phyloP scores from a whole-genome alignment of 768 basidiomycete genomes.

The Pleurotus djamor region DNA sequence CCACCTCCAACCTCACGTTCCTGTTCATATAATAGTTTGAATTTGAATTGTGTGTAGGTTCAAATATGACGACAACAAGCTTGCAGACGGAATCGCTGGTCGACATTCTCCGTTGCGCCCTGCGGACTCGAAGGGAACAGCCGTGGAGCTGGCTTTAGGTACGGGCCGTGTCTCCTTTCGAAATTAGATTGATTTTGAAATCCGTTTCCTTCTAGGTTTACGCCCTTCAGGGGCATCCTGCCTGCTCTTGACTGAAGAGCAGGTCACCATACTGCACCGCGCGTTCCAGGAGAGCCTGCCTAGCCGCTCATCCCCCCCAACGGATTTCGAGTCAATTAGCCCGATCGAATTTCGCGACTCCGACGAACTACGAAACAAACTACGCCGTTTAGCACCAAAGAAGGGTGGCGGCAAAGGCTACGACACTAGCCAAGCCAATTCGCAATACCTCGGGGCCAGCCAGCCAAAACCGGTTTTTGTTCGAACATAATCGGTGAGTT shows the following conservation, averaged over 20 bases:
- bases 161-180: not conserved
- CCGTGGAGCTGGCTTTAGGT: not conserved
- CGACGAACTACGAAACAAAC: not conserved
- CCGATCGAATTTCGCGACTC: not conserved
- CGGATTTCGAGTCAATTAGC: constrained; percentile 4
- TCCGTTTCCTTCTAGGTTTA: not conserved
- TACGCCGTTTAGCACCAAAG: not conserved
- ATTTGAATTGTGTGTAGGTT: not conserved
- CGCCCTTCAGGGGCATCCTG: not conserved
- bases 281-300: not conserved
- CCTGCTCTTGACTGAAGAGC: not conserved
- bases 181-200: not conserved
- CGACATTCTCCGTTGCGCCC: not conserved
- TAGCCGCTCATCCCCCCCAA: not conserved
- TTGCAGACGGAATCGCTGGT: not conserved
- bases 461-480: not conserved
- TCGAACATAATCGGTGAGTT: constrained; percentile 3
- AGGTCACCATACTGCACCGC: not conserved
- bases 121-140: not conserved
- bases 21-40: not conserved
- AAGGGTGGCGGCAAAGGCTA: not conserved
- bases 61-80: not conserved
- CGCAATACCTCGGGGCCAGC: not conserved
- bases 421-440: not conserved
- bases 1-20: not conserved